Percentiles rank a stretch among this genome's conserved stretches.
phyloP scores from a whole-genome alignment of 305 asterid species.

The Fraxinus ornus region DNA sequence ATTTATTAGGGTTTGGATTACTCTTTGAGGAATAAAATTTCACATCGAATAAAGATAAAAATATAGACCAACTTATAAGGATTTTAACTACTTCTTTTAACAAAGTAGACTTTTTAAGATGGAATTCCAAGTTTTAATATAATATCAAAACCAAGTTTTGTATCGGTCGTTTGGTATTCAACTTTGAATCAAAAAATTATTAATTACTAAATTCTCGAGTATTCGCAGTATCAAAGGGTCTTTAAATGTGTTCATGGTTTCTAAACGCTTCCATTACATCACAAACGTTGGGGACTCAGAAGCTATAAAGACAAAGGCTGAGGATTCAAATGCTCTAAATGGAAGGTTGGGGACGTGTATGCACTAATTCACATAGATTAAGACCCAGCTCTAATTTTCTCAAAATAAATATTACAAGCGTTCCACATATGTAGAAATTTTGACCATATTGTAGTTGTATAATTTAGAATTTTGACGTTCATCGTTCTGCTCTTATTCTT shows the following conservation, averaged over 20 bases:
- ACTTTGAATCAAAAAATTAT: too few relatives aligned
- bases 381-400: neutral
- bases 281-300: neutral
- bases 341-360: neutral
- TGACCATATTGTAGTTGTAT: neutral
- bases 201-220: neutral
- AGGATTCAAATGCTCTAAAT: neutral
- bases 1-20: too few relatives aligned
- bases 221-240: neutral
- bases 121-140: too few relatives aligned
- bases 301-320: neutral
- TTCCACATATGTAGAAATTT: neutral
- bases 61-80: too few relatives aligned
- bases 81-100: too few relatives aligned
- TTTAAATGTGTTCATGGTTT: neutral
- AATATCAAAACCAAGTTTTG: too few relatives aligned
- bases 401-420: neutral
- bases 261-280: neutral
- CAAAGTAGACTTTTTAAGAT: too few relatives aligned
- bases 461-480: neutral
- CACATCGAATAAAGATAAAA: too few relatives aligned
- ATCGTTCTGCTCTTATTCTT: neutral
- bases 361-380: neutral
- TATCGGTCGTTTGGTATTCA: neutral
- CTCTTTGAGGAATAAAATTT: too few relatives aligned